Evolutionary conservation across 2,329 filamentous ascomycete genomes (phyloP).

Genomic region (Scorias spongiosa): DNA sequence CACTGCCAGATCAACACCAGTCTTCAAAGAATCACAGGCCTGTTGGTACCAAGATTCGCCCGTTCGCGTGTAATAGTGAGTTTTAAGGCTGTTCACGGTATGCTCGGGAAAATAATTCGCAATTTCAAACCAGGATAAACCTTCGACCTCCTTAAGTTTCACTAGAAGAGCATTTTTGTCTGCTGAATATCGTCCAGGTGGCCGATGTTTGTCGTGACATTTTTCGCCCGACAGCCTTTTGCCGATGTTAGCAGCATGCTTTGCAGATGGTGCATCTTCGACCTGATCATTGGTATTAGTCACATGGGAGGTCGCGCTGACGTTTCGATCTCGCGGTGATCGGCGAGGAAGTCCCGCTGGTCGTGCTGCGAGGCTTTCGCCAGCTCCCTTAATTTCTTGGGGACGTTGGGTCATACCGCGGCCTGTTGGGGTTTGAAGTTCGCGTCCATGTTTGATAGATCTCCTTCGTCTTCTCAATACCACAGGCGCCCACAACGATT

Average conservation of each 20-base stretch:
- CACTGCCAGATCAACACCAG: too few relatives aligned
- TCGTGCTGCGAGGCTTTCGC: too few relatives aligned
- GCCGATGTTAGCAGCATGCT: not conserved
- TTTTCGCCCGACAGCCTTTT: not conserved
- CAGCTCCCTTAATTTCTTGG: too few relatives aligned
- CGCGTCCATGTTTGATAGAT: conserved; percentile 2
- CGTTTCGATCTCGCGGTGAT: too few relatives aligned
- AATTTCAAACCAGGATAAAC: conserved; percentile 1
- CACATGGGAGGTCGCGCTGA: too few relatives aligned
- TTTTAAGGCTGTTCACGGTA: conserved; percentile 3
- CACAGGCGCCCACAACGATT: not conserved
- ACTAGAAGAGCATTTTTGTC: not conserved
- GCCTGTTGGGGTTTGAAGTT: conserved; percentile 1
- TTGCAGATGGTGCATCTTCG: not conserved
- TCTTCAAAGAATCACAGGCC: not conserved
- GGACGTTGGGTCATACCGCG: not conserved
- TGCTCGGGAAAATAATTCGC: conserved; percentile 1
- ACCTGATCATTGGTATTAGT: too few relatives aligned
- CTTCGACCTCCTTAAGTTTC: conserved; percentile 1
- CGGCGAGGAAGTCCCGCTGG: too few relatives aligned
- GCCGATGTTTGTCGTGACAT: too few relatives aligned
- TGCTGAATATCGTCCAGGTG: not conserved
- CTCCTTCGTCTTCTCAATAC: not conserved
- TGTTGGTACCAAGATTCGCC: conserved; percentile 3
- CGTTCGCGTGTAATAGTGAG: not conserved